Evolutionary conservation across 1,284 basidiomycete species (phyloP), one percentile per base, ranked within the genome.

Genomic region (Sanghuangporus weigelae): DNA sequence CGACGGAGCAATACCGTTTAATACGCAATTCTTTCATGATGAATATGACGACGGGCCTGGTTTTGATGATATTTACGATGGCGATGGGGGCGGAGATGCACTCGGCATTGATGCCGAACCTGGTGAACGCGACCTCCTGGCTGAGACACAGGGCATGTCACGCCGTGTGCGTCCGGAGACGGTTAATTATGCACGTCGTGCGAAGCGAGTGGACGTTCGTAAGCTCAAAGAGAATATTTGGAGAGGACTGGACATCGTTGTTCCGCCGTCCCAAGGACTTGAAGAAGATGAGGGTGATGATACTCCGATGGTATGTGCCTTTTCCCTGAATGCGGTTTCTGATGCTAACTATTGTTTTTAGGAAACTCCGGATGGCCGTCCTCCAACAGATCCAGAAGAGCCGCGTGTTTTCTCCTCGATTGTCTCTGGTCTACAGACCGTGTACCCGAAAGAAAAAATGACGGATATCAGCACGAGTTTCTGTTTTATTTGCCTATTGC

Each of bases 151-250:
- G 69, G 88, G 90, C 21, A 87, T 90, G 70, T 84, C 89, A 48
- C 86, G 90, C 59, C 87, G 92, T 10, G 86, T 93, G 48, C 82
- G 88, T 65, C 95, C 95, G 1, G 93, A 98, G 73, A 86, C 87
- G 66, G 94, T 99, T 70, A 95, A 96, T 69, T 98, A 97, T 71
- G 91, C 96, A 3, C 97, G 96, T 77, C 87, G 92, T 62, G 96
- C 97, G 2, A 99, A 98, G 79, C 82, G 96, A 50, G 96, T 99
- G 35, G 97, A 99, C 72, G 95, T 99, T 55, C 87, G 95, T 72
- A 93, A 91, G 75, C 80, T 99, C 69, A 99, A 99, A 78, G 97
- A 99, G 67, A 97, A 95, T 71, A 98, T 99, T 63, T 99, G 96
- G 96, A 90, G 85, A 71, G 92, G 92, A 6, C 77, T 98, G 44